Base-by-base conservation (phyloP, 352 stramenopile species). In the Phytopythium kandeliae region DNA sequence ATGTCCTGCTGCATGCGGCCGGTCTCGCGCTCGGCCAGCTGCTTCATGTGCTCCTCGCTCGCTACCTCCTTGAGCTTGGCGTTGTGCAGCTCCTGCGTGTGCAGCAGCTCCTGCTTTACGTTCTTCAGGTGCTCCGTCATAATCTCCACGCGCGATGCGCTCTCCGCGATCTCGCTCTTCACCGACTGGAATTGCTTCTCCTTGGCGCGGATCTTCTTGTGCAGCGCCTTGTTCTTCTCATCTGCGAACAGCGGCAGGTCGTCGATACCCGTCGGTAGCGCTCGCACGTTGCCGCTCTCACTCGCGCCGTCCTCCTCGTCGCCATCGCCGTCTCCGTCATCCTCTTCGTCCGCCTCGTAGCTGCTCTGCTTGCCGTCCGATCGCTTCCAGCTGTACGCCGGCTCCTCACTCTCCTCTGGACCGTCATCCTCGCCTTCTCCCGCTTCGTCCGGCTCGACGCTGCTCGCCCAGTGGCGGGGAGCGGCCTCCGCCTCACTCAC, bases 111-210 rank as follows among this genome's bases (percentile, higher is more conserved):
- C 57, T 98, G 89, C 63, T 95, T 87, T 33, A 99, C 90, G 53
- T 97, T 98, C 62, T 97, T 97, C 40, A 98, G 60, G 63, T 98
- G 96, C 68, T 98, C 96, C 11, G 83, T 85, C 86, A 98, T 98
- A 46, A 98, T 92, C 50, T 86, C 71, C 21, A 97, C 76, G n/a
- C 95, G 89, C 34, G 95, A 93, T 44, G 69, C 53, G 38, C 90
- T 87, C 59, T 98, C 90, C 2, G 49, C 31, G 28, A 96, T 75
- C 41, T 94, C 79, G 30, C 60, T 68, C 54, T 79, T 78, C 15
- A 88, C 56, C n/a, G 56, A 55, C 35, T 89, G 55, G 44, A 86
- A 85, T 2, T 55, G 65, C 41, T 85, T 79, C 57, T 92, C 78
- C 58, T 93, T 96, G 3, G 66, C 54, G 51, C 83, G 82, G 59